Evolutionary conservation across 2,329 filamentous ascomycete genomes (phyloP).

Genomic region (Colletotrichum siamense): DNA sequence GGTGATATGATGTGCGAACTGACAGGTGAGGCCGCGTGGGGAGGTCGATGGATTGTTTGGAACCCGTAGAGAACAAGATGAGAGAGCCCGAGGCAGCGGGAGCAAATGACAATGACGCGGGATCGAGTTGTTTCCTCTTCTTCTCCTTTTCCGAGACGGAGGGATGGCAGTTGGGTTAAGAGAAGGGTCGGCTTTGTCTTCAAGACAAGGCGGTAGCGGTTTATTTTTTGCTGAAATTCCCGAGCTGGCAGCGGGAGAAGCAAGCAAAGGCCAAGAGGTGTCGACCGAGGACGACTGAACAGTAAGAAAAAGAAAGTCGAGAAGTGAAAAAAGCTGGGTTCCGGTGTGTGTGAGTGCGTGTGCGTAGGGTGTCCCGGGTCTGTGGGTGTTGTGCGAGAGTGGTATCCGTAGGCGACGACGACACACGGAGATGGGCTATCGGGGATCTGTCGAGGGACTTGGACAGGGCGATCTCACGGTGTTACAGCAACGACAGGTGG

Average conservation of each 20-base stretch:
- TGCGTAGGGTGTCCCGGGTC: neutral
- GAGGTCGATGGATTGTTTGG: constrained; percentile 2
- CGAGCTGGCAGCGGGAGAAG: neutral
- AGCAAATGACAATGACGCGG: neutral
- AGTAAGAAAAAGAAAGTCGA: constrained; percentile 14
- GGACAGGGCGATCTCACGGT: neutral
- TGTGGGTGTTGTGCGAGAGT: neutral
- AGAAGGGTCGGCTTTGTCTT: neutral
- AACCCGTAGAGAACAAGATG: neutral
- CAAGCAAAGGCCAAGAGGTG: neutral
- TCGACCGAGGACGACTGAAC: neutral
- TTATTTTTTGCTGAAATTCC: neutral
- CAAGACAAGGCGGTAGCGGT: neutral
- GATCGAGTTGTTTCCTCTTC: neutral
- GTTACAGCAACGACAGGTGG: neutral
- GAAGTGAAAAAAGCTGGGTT: constrained; percentile 1
- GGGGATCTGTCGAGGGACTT: neutral
- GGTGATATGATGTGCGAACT: constrained; percentile 21
- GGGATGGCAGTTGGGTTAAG: neutral
- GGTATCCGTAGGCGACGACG: neutral
- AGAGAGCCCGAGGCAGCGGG: neutral
- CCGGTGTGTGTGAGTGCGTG: neutral
- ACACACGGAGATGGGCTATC: neutral
- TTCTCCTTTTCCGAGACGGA: neutral
- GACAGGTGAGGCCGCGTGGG: constrained; percentile 15